Evolutionary conservation across 352 stramenopile species (phyloP), one percentile per base, ranked within the genome.

Genomic region (Phytophthora lateralis): DNA sequence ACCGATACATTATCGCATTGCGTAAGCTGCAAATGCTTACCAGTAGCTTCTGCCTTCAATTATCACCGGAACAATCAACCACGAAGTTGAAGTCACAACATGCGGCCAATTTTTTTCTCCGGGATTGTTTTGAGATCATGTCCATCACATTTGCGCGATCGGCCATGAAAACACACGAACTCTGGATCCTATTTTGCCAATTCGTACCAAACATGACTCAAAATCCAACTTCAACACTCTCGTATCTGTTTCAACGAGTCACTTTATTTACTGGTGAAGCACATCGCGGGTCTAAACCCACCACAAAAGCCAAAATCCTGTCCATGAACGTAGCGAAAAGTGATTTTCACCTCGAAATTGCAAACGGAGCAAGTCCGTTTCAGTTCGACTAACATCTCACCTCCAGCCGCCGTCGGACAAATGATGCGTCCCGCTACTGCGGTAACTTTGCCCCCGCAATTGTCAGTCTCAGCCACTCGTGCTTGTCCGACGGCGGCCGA

Each of bases 391-490:
- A 21, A 17, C 30, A 32, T 30, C 30, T 12, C 15, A 21, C 10
- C 10, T 39, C 12, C 32, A 17, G 8, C 42, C 54, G 54, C 54
- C 54, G 54, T 54, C 42, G 54, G 54, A 61, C 32, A 61, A 61
- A 61, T 45, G 30, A 52, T 14, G 37, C 53, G 53, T 46, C 30
- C 35, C 42, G 46, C 7, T 53, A 35, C 15, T 32, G 20, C 14
- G 41, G 26, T 32, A 30, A 35, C 41, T 2, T 11, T n/a, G 15
- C 18, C 29, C 52, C 39, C 18, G 42, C 41, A 15, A 15, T 37
- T 37, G 5, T 15, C 30, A 37, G 20, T 37, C 32, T 24, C 17
- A 15, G 42, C 54, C 49, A 43, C 43, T 45, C 7, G 14, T 6
- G 11, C 30, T 61, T 61, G 17, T 61, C 54, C 43, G 54, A 61